Conservation (phyloP, 164 flowering plant species). For the Pachysandra terminalis region DNA sequence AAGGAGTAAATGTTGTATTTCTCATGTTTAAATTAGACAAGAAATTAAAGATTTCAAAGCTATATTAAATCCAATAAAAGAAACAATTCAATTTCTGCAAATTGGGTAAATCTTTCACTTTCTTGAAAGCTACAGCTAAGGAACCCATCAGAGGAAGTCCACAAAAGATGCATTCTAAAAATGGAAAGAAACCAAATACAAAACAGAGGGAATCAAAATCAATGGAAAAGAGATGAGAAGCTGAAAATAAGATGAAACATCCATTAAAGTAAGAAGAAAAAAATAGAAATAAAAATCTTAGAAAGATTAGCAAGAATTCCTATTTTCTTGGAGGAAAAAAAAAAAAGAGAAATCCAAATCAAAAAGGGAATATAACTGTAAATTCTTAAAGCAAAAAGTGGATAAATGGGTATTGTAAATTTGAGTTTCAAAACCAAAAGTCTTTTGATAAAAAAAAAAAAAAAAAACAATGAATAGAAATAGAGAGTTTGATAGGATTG, state of each 20-base stretch:
- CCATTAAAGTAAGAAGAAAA: neutral
- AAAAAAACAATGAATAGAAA: neutral
- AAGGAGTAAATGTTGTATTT: too few species aligned
- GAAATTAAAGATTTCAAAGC: neutral
- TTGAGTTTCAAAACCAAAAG: neutral
- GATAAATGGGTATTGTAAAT: too few species aligned
- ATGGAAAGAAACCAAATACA: conserved; percentile 44
- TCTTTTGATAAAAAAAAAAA: neutral
- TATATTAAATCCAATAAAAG: neutral
- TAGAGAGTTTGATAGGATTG: neutral
- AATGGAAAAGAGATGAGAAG: neutral
- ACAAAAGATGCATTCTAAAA: conserved; percentile 35
- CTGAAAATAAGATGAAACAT: neutral
- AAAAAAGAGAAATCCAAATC: neutral
- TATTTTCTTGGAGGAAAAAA: neutral
- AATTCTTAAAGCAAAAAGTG: too few species aligned
- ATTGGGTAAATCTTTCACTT: conserved; percentile 53
- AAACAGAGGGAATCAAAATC: conserved; percentile 25
- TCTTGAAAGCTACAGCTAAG: conserved; percentile 55
- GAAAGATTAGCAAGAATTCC: neutral
- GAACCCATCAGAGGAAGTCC: conserved; percentile 29
- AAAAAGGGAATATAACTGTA: too few species aligned
- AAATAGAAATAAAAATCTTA: neutral
- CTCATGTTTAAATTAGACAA: neutral
- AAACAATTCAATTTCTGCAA: conserved; percentile 7